Percentiles rank a stretch among this genome's conserved stretches.
These are phyloP conservation scores for Geotrichum australiense DNA, from an alignment of 1,139 yeast genomes.

Conservation along the genomic window DNA sequence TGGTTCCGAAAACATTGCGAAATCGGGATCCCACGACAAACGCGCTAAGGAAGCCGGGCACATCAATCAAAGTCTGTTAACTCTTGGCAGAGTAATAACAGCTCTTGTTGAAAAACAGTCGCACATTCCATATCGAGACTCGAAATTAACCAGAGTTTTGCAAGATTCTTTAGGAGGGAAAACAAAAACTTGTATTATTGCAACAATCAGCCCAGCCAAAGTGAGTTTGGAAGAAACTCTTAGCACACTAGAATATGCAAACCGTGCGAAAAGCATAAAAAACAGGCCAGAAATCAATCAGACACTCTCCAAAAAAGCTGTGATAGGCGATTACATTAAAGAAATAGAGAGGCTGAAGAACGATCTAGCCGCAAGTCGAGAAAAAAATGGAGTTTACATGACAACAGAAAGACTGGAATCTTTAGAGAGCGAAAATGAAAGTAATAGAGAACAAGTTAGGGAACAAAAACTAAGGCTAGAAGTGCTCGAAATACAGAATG, in stretches of 20 bases:
- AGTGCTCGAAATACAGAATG: conserved; percentile 37
- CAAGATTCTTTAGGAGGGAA: conserved; percentile 82
- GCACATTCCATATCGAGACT: conserved; percentile 81
- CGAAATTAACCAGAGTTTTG: conserved; percentile 67
- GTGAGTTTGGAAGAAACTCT: conserved; percentile 72
- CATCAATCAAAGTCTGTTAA: conserved; percentile 74
- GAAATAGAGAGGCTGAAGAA: conserved; percentile 54
- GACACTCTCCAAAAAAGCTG: conserved; percentile 45
- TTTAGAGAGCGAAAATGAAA: conserved; percentile 37
- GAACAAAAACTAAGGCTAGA: conserved; percentile 42
- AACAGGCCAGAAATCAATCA: conserved; percentile 64
- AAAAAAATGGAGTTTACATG: conserved; percentile 60
- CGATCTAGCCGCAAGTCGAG: conserved; percentile 56
- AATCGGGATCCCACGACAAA: conserved; percentile 72
- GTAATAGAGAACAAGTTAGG: conserved; percentile 32
- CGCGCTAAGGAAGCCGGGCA: conserved; percentile 85
- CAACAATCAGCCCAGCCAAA: conserved; percentile 76
- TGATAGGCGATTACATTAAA: conserved; percentile 48
- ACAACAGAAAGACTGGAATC: conserved; percentile 36
- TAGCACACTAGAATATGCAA: conserved; percentile 80
- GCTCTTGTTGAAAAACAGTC: conserved; percentile 52
- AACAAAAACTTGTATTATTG: conserved; percentile 72
- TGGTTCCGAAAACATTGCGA: conserved; percentile 73
- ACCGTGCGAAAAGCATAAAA: conserved; percentile 68
- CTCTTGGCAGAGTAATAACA: conserved; percentile 80